These are phyloP conservation scores for Sistotremastrum suecicum DNA, from an alignment of 768 basidiomycete genomes.

Conservation along the genomic window DNA sequence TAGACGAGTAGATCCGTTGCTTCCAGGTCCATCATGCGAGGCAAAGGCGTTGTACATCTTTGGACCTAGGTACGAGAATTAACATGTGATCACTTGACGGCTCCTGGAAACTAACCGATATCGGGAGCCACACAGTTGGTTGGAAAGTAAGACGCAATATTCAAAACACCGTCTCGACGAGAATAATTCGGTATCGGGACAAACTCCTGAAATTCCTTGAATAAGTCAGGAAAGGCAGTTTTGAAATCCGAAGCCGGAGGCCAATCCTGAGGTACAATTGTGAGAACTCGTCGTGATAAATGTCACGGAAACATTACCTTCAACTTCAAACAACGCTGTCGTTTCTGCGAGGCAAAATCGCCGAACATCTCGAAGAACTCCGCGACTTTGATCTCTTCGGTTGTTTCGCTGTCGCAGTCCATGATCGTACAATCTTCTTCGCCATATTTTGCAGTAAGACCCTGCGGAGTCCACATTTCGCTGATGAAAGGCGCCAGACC, in stretches of 20 bases:
- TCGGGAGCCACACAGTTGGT: constrained; percentile 66
- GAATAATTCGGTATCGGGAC: constrained; percentile 86
- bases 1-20: constrained; percentile 73
- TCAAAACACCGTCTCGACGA: constrained; percentile 78
- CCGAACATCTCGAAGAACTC: constrained; percentile 78
- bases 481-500: constrained; percentile 46
- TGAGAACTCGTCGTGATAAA: not conserved
- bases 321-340: constrained; percentile 54
- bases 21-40: constrained; percentile 47
- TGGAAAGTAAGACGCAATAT: constrained; percentile 85
- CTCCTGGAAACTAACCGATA: constrained; percentile 35
- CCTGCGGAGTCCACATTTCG: constrained; percentile 69
- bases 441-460: constrained; percentile 59
- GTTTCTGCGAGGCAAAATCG: constrained; percentile 30
- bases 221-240: constrained; percentile 69
- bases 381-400: constrained; percentile 46
- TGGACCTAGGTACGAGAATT: constrained; percentile 38
- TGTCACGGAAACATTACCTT: constrained; percentile 33
- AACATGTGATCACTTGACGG: constrained; percentile 10
- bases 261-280: constrained; percentile 58
- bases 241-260: constrained; percentile 80
- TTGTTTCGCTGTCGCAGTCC: constrained; percentile 67
- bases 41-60: constrained; percentile 91
- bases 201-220: constrained; percentile 67
- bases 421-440: constrained; percentile 53